Base-by-base conservation (phyloP, 805 yeast genomes). In the Schizosaccharomyces japonicus region DNA sequence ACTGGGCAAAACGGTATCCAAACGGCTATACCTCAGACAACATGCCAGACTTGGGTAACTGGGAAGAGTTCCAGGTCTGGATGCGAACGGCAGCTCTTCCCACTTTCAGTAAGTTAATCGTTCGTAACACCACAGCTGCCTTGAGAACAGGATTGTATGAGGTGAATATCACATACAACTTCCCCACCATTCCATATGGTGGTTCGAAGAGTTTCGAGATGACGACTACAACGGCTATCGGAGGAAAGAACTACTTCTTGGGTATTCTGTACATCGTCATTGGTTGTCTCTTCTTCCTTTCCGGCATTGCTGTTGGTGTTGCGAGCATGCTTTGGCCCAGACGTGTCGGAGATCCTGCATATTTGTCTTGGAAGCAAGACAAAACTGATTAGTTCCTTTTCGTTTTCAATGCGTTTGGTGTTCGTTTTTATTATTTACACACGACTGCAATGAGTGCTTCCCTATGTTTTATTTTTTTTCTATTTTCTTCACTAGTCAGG, bases 21-120 rank as follows among this genome's bases (percentile, higher is more conserved):
- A 63, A 84, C 50, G 96, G 96, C 0, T 87, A 90, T 63, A 82
- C 78, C 15, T 76, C 71, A 30, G 73, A 72, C 5, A 83, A 82
- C 60, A 55, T 87, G 50, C 94, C 93, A 2, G 78, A 80, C 57
- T 58, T 87, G 45, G 69, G 80, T 2, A 58, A 63, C 32, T 76
- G 90, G 83, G 87, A 82, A 58, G 76, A 76, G 53, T 71, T 87
- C 55, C 95, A 85, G 65, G 87, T 85, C 61, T 87, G 98, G 98
- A 87, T 87, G 95, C 74, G 93, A 56, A 84, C 95, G 1, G 94
- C 96, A 0, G 95, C 92, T 0, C 67, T 87, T 52, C 93, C 96
- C 25, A 73, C 78, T 10, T 87, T 90, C 58, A 75, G 79, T 67
- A 87, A 90, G 59, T 63, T 84, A 32, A 84, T 84, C 39, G 70